A percentile compares a stretch with the other conserved stretches of the same genome.
These are phyloP conservation scores for Reutealis trisperma DNA, from an alignment of 345 rosid genomes.

Conservation along the genomic window DNA sequence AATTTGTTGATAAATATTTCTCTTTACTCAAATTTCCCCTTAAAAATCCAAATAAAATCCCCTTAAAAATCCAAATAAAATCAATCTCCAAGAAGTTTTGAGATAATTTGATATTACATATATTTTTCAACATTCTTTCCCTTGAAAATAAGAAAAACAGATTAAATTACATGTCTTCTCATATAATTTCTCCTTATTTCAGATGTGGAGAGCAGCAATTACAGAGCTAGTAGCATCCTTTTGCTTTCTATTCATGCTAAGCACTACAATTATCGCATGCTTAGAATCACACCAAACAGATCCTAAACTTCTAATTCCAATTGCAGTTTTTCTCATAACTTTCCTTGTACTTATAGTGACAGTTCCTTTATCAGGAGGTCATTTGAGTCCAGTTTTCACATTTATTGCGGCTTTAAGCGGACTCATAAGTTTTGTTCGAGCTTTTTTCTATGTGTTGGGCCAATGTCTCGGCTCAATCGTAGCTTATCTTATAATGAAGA, in stretches of 20 bases:
- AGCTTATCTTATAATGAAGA: constrained; percentile 27
- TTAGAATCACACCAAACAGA: constrained; percentile 7
- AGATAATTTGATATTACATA: too few species aligned
- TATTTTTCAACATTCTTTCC: too few species aligned
- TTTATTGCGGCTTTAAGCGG: constrained; percentile 40
- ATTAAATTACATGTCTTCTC: too few species aligned
- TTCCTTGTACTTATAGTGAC: constrained; percentile 33
- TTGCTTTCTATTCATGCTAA: constrained; percentile 38
- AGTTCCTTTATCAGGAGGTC: constrained; percentile 47
- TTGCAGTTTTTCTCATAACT: constrained; percentile 26
- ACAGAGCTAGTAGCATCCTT: constrained; percentile 46
- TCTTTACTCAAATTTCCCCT: too few species aligned
- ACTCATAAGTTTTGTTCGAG: constrained; percentile 34
- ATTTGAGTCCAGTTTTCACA: constrained; percentile 44
- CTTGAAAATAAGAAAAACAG: too few species aligned
- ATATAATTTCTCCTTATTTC: neutral
- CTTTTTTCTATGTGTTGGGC: constrained; percentile 37
- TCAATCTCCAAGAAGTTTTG: neutral
- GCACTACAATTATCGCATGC: constrained; percentile 23
- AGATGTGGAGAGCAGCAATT: constrained; percentile 54
- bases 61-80: too few species aligned
- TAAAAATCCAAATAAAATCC: too few species aligned
- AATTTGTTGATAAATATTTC: too few species aligned
- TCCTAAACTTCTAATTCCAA: constrained; percentile 35
- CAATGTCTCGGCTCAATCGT: constrained; percentile 41